Conservation (phyloP, 768 basidiomycete genomes). For the Pulveroboletus sp. region DNA sequence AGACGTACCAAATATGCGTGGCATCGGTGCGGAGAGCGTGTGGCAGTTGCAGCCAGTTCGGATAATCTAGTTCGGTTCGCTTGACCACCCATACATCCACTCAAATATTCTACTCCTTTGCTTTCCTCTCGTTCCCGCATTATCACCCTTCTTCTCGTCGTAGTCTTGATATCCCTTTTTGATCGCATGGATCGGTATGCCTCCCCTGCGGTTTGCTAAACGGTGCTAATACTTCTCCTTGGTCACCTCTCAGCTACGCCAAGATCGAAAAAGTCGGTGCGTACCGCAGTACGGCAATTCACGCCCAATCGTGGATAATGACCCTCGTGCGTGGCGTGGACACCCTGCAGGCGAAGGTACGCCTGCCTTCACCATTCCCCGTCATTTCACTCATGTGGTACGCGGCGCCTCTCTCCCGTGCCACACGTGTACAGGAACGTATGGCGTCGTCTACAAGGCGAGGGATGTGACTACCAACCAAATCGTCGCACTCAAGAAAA, state of each 20-base stretch:
- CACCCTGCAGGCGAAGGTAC: slow-evolving; percentile 41
- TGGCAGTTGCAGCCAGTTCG: slow-evolving; percentile 10
- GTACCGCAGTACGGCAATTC: slow-evolving; percentile 33
- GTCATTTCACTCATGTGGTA: slow-evolving; percentile 2
- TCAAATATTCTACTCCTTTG: slow-evolving; percentile 1
- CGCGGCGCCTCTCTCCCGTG: background rate
- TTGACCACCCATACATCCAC: slow-evolving; percentile 3
- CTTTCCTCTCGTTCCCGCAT: background rate
- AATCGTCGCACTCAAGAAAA: slow-evolving; percentile 98
- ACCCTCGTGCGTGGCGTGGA: slow-evolving; percentile 16
- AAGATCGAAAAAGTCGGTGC: slow-evolving; percentile 98
- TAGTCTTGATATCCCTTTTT: background rate
- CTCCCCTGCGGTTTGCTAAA: slow-evolving; percentile 3
- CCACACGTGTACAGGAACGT: slow-evolving; percentile 64
- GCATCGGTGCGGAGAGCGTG: background rate
- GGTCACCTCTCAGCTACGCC: slow-evolving; percentile 64
- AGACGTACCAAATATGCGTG: too few species aligned
- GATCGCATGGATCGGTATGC: slow-evolving; percentile 34
- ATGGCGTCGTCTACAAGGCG: slow-evolving; percentile 98
- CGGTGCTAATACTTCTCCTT: slow-evolving; percentile 12
- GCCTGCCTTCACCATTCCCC: background rate
- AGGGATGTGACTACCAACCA: slow-evolving; percentile 71
- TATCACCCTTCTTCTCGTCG: slow-evolving; percentile 2
- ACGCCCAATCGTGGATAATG: slow-evolving; percentile 7
- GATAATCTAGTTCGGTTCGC: slow-evolving; percentile 15